Evolutionary conservation across 2,329 filamentous ascomycete species (phyloP).

Genomic region (Scytalidium sp.): DNA sequence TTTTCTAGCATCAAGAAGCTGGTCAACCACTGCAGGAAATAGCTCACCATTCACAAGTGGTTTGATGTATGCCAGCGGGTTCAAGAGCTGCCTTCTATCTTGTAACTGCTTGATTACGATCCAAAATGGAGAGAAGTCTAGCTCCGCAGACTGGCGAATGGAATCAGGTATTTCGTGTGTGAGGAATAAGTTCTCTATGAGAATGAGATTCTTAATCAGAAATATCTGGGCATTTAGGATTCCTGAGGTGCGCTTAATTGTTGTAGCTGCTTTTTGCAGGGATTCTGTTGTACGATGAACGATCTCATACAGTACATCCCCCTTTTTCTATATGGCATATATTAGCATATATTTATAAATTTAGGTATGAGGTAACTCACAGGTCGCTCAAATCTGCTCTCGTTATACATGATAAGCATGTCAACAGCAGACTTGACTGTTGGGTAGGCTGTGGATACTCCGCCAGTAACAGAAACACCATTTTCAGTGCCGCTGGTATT

Average conservation of each 20-base stretch:
- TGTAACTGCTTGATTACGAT: constrained; percentile 52
- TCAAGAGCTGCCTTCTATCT: constrained; percentile 48
- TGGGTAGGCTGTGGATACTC: constrained; percentile 56
- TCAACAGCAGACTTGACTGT: constrained; percentile 57
- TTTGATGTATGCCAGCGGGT: constrained; percentile 37
- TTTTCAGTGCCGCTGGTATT: neutral
- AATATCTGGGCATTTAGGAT: constrained; percentile 82
- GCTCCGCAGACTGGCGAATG: constrained; percentile 48
- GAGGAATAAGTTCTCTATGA: constrained; percentile 93
- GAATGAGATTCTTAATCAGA: constrained; percentile 88
- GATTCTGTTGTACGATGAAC: constrained; percentile 87
- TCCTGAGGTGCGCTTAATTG: constrained; percentile 61
- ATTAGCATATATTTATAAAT: constrained; percentile 12
- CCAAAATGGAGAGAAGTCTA: constrained; percentile 65
- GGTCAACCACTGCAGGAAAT: constrained; percentile 34
- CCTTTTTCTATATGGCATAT: constrained; percentile 15
- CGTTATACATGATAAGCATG: constrained; percentile 58
- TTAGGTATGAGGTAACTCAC: constrained; percentile 15
- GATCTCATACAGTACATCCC: constrained; percentile 71
- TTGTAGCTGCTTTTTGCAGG: constrained; percentile 71
- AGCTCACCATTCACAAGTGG: constrained; percentile 39
- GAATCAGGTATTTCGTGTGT: constrained; percentile 85
- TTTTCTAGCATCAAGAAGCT: constrained; percentile 56
- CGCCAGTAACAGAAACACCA: constrained; percentile 10
- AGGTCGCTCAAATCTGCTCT: constrained; percentile 26